Conservation (phyloP, 805 yeast species). For the Lachancea dasiensis region DNA sequence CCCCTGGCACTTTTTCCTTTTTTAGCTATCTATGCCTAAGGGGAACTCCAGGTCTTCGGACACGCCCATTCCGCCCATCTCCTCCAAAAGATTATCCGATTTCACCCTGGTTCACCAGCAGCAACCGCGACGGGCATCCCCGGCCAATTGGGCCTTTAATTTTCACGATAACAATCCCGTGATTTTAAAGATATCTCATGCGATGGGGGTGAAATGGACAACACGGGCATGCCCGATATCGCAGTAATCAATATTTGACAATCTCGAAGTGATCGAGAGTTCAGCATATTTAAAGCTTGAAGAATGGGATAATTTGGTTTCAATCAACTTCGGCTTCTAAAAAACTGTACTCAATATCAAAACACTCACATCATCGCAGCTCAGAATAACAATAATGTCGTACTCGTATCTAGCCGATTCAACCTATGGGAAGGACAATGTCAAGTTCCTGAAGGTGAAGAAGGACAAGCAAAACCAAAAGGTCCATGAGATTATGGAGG, state of each 20-base stretch:
- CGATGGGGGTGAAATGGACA: no score
- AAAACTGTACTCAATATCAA: not conserved
- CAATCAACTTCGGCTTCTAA: not conserved
- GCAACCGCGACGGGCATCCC: not conserved
- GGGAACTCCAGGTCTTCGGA: not conserved
- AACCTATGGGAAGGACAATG: constrained; percentile 88
- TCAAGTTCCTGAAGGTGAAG: constrained; percentile 83
- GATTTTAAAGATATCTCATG: no score
- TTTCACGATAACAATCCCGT: not conserved
- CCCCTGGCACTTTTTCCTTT: no score
- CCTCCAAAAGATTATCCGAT: not conserved
- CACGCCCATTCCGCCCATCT: not conserved
- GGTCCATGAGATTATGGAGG: constrained; percentile 78
- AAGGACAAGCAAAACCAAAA: constrained; percentile 68
- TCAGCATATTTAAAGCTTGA: not conserved
- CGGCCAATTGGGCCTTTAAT: no score
- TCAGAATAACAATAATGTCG: no score
- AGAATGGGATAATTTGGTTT: not conserved
- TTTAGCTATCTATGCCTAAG: no score
- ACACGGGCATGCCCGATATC: constrained; percentile 7
- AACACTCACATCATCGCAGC: no score
- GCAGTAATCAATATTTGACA: no score
- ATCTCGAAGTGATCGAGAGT: no score
- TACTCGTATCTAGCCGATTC: constrained; percentile 39
- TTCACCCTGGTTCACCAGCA: not conserved